Evolutionary conservation across 345 rosid genomes (phyloP).

Genomic region (Citrus sp.): DNA sequence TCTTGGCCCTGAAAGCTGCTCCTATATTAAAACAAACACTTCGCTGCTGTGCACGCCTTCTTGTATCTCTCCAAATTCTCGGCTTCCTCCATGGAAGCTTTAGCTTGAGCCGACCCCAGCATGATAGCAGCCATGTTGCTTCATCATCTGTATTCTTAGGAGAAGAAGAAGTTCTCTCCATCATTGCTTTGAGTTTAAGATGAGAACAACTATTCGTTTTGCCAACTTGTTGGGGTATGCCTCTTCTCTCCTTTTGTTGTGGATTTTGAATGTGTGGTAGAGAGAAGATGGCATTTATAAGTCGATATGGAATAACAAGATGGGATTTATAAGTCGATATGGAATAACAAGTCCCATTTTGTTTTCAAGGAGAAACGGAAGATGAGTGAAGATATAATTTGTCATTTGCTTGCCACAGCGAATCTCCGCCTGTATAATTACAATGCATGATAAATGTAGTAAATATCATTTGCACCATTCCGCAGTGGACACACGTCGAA

Average conservation of each 20-base stretch:
- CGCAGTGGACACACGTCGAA: background rate
- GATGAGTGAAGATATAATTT: background rate
- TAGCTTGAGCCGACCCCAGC: slow-evolving; percentile 45
- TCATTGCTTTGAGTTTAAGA: background rate
- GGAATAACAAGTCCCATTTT: background rate
- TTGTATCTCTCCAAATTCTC: slow-evolving; percentile 9
- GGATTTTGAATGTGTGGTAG: slow-evolving; percentile 39
- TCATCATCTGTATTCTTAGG: slow-evolving; percentile 17
- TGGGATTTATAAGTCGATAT: background rate
- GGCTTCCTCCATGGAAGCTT: slow-evolving; percentile 37
- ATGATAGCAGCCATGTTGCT: slow-evolving; percentile 23
- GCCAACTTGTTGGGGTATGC: slow-evolving; percentile 8
- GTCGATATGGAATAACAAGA: background rate
- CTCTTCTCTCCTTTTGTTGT: background rate
- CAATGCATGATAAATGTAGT: background rate
- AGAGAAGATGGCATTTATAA: slow-evolving; percentile 4
- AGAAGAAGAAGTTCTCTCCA: slow-evolving; percentile 22
- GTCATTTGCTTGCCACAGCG: background rate
- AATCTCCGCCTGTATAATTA: background rate
- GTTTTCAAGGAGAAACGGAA: slow-evolving; percentile 2
- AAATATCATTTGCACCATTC: background rate
- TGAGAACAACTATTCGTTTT: slow-evolving; percentile 2
- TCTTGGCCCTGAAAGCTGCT: slow-evolving; percentile 14
- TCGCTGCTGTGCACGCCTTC: background rate
- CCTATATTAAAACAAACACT: slow-evolving; percentile 13